Evolutionary conservation across 164 flowering plant genomes (phyloP).

Genomic region (Piper betle): DNA sequence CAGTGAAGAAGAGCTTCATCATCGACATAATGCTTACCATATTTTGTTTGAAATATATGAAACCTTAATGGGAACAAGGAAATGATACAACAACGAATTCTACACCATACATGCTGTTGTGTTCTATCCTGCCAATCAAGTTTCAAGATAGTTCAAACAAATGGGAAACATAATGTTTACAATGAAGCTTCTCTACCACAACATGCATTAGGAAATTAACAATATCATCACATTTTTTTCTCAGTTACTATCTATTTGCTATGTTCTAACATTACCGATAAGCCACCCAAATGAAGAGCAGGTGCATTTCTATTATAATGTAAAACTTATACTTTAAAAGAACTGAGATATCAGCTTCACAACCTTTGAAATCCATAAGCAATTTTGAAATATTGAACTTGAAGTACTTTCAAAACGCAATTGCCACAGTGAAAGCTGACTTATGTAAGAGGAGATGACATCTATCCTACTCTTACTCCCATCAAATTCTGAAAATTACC

Average conservation of each 20-base stretch:
- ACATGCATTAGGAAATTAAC: constrained; percentile 20
- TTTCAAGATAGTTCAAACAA: constrained; percentile 16
- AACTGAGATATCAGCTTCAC: constrained; percentile 83
- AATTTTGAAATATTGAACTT: constrained; percentile 85
- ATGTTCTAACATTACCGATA: constrained; percentile 67
- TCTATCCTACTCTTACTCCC: constrained; percentile 56
- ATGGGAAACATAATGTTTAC: constrained; percentile 10
- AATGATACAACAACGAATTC: constrained; percentile 21
- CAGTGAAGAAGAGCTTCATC: constrained; percentile 11
- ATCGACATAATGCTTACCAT: constrained; percentile 7
- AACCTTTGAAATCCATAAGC: constrained; percentile 97
- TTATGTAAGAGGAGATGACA: constrained; percentile 75
- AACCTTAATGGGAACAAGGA: constrained; percentile 36
- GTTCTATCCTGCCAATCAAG: constrained; percentile 37
- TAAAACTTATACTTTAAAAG: constrained; percentile 81
- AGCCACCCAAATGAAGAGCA: constrained; percentile 54
- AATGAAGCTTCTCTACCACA: constrained; percentile 8
- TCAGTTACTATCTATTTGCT: constrained; percentile 56
- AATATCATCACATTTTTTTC: constrained; percentile 44
- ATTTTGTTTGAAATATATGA: constrained; percentile 13
- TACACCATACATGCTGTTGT: too few relatives aligned
- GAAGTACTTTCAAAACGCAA: constrained; percentile 61
- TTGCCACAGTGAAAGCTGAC: constrained; percentile 73
- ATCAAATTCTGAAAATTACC: constrained; percentile 65
- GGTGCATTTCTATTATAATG: constrained; percentile 16